Conservation (phyloP, 2,329 filamentous ascomycete species). For the Geosmithia flava region DNA sequence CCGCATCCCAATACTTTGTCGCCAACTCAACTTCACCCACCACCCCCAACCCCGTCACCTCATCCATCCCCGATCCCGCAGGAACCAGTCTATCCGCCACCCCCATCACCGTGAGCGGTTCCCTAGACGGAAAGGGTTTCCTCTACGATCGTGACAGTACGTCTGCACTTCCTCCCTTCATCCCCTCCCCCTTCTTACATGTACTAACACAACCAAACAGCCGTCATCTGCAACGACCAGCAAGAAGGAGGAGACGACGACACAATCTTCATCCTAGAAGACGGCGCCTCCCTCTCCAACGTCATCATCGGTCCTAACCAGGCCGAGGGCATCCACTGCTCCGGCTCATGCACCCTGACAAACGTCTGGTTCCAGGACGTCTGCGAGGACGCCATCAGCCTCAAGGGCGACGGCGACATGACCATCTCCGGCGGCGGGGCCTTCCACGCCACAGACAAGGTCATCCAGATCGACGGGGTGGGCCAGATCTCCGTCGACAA, state of each 20-base stretch:
- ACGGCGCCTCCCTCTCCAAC: conserved; percentile 36
- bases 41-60: neutral
- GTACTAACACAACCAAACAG: neutral
- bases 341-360: conserved; percentile 24
- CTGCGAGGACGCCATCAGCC: conserved; percentile 23
- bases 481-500: conserved; percentile 24
- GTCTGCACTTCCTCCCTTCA: neutral
- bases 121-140: conserved; percentile 2
- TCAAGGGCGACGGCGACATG: conserved; percentile 22
- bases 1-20: neutral
- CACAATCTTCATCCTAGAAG: conserved; percentile 38
- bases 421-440: conserved; percentile 28
- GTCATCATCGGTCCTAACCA: conserved; percentile 40
- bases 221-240: conserved; percentile 11
- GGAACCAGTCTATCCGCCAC: conserved; percentile 1
- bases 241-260: conserved; percentile 11
- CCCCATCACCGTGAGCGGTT: conserved; percentile 1
- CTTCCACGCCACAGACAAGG: conserved; percentile 28
- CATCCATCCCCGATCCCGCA: neutral
- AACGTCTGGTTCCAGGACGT: conserved; percentile 35
- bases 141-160: conserved; percentile 3
- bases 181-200: neutral
- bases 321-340: conserved; percentile 37
- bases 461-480: conserved; percentile 31
- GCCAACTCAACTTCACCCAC: neutral